Base-by-base conservation (phyloP, 2,329 filamentous ascomycete species). In the Rhexocercosporidium sp. region DNA sequence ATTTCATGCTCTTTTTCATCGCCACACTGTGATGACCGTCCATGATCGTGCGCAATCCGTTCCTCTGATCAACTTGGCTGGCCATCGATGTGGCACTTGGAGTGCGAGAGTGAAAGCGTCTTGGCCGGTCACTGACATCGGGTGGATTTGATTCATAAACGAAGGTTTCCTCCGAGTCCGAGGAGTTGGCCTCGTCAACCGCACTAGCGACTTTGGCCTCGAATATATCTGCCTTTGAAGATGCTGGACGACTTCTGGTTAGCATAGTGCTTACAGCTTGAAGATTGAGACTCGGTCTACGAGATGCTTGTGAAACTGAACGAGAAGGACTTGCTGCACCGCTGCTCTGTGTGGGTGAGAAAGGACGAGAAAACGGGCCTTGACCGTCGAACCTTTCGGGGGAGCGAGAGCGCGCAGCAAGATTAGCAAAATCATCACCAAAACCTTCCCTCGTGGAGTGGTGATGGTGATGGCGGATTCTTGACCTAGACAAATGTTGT, bases 141-240 rank as follows among this genome's bases (percentile, higher is more conserved):
- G 93, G 92, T 11, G 95, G 96, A 76, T 99, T 99, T 29, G 96
- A 98, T 79, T 99, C 96, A 81, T 99, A 99, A 18, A 99, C 96
- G 79, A 98, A 99, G 0, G 96, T 98, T 80, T 98, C 96, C 75
- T 97, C 96, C 1, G 95, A 98, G 78, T 99, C 96, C 7, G 95
- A 97, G 14, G 95, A 97, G 78, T 97, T 92, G 53, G 93, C 94
- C 79, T 98, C 94, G 77, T 98, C 95, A 62, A 99, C 94, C 9
- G 95, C 95, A 78, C 90, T 97, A 60, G 95, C 95, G 72, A 99
- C 94, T 77, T 97, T 97, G 73, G 94, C 94, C 82, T 98, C 96
- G 78, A 99, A 99, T 61, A 98, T 94, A 80, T 99, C 96, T 77
- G 96, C 95, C 82, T 98, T 98, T 68, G 94, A 97, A 18, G 94